Conservation (phyloP, 192 early-diverging fungal genomes). For the Backusella psychrophila region DNA sequence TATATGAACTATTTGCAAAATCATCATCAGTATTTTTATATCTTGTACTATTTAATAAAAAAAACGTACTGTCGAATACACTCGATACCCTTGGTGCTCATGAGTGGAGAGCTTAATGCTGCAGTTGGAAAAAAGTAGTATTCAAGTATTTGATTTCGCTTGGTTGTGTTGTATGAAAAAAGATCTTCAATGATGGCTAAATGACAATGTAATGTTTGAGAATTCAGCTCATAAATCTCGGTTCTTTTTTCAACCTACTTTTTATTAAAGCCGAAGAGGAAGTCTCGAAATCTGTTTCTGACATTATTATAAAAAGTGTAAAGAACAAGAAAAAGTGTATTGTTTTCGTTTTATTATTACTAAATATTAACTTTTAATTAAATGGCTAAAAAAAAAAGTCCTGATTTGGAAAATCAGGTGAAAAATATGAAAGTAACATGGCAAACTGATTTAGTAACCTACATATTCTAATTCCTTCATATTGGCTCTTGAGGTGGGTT, state of each 20-base stretch:
- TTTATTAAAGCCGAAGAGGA: slow-evolving; percentile 8
- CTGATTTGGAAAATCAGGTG: too few relatives aligned
- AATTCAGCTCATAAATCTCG: not conserved
- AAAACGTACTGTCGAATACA: slow-evolving; percentile 47
- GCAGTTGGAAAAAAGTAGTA: slow-evolving; percentile 53
- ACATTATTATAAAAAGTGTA: not conserved
- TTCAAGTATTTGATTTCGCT: slow-evolving; percentile 49
- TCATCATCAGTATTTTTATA: not conserved
- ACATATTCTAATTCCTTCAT: too few relatives aligned
- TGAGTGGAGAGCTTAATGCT: slow-evolving; percentile 44
- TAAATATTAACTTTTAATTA: too few relatives aligned
- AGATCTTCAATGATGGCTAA: slow-evolving; percentile 43
- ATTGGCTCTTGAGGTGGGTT: too few relatives aligned
- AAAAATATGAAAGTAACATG: too few relatives aligned
- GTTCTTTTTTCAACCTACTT: not conserved
- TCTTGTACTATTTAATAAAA: not conserved
- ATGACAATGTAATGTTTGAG: not conserved
- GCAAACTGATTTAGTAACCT: too few relatives aligned
- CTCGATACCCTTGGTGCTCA: slow-evolving; percentile 45
- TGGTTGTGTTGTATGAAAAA: slow-evolving; percentile 46
- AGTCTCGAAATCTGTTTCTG: not conserved
- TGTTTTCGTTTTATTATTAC: too few relatives aligned
- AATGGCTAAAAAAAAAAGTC: too few relatives aligned
- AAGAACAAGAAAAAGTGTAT: not conserved
- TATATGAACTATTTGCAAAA: slow-evolving; percentile 17